These are phyloP conservation scores for Physaria fendleri DNA, from an alignment of 345 rosid genomes.

Conservation along the genomic window DNA sequence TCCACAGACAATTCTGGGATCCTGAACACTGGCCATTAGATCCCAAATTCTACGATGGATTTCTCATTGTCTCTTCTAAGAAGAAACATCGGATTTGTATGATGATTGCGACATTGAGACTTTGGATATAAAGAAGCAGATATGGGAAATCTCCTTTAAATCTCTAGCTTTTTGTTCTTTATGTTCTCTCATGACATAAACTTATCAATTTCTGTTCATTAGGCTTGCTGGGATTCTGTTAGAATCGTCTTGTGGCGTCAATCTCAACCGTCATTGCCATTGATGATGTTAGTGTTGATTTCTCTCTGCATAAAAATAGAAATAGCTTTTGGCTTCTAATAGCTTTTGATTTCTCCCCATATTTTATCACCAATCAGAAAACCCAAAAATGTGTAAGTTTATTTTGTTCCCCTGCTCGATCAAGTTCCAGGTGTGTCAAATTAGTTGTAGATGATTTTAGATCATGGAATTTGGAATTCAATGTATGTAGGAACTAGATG, in stretches of 20 bases:
- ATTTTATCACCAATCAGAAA: slow-evolving; percentile 78
- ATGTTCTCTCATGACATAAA: not conserved
- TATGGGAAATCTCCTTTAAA: not conserved
- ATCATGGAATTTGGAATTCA: not conserved
- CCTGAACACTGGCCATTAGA: slow-evolving; percentile 86
- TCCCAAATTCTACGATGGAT: too few species aligned
- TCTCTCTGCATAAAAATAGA: too few species aligned
- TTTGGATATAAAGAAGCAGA: too few species aligned
- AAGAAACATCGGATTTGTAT: too few species aligned
- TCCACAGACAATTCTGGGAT: slow-evolving; percentile 74
- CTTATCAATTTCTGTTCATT: not conserved
- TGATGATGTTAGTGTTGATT: slow-evolving; percentile 69
- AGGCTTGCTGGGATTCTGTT: slow-evolving; percentile 53
- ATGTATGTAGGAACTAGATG: slow-evolving; percentile 57
- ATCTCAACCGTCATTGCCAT: slow-evolving; percentile 53
- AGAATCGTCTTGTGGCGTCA: slow-evolving; percentile 39
- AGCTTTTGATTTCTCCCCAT: too few species aligned
- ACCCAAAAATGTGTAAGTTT: slow-evolving; percentile 87
- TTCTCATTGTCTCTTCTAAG: too few species aligned
- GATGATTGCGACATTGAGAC: too few species aligned
- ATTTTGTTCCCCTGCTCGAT: not conserved
- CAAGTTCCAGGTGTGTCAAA: not conserved
- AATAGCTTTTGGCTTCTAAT: too few species aligned
- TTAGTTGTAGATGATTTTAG: not conserved
- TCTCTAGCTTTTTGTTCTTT: not conserved